Base-by-base conservation (phyloP, 176 grass and related monocot genomes). In the Oryza longistaminata region DNA sequence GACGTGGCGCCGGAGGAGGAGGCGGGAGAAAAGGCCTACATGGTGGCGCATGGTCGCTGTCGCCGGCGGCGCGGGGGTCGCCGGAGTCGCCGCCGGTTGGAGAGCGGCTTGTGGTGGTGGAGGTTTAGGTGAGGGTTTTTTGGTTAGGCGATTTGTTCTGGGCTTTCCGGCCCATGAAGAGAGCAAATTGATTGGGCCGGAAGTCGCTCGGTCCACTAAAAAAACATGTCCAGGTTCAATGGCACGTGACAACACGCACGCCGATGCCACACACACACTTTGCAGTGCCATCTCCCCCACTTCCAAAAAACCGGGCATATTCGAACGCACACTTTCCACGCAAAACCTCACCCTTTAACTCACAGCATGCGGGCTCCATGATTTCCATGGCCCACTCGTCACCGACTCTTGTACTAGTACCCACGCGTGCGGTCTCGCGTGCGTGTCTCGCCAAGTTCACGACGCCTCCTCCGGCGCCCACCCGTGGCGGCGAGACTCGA, bases 71-170 rank as follows among this genome's bases (percentile, higher is more conserved):
- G 19, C 11, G 53, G 83, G 16, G 5, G 70, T 15, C 2, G 64
- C 16, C 70, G 40, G 26, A 27, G 21, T 17, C 25, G 72, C 12
- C 42, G 55, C 83, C 16, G 66, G 43, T 17, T 44, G 53, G 35
- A 17, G 19, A 19, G 33, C 33, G 52, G 43, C 52, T 55, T 3
- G 24, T 45, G 43, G 67, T 4, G 74, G 50, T 0, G 43, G 83
- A 78, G 83, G 88, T 77, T 90, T 83, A 78, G 68, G 68, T 69
- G 73, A 68, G 74, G 88, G 61, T 68, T 90, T 90, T 90, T 79
- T 74, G 70, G 31, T 15, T 79, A 39, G 21, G 8, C 10, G 0
- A 22, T 55, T 24, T 14, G 21, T 83, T 52, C 7, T 34, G 3
- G 11, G 11, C 25, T 11, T 29, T 50, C 11, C 13, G 40, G 66